These are phyloP conservation scores for Nasturtium officinale DNA, from an alignment of 345 rosid genomes.

Conservation along the genomic window DNA sequence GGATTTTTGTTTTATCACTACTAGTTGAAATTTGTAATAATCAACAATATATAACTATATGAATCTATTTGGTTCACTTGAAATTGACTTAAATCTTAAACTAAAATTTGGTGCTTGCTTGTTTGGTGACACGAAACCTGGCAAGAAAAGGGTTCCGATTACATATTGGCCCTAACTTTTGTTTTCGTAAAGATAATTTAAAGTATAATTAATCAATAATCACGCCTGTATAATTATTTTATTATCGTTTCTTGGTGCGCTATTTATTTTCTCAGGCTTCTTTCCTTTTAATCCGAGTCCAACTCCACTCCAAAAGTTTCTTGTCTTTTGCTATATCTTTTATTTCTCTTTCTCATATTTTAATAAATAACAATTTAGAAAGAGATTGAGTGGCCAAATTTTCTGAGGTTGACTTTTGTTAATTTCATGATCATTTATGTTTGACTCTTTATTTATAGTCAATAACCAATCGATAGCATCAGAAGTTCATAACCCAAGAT, in stretches of 20 bases:
- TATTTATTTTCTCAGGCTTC: constrained; percentile 37
- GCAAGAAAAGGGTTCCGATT: constrained; percentile 18
- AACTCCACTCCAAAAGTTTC: constrained; percentile 48
- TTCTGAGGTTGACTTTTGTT: constrained; percentile 42
- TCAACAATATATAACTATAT: background rate
- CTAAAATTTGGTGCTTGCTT: constrained; percentile 26
- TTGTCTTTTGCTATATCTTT: constrained; percentile 43
- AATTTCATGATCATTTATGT: constrained; percentile 37
- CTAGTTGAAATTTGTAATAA: background rate
- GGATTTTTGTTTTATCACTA: background rate
- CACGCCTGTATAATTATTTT: constrained; percentile 41
- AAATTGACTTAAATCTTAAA: constrained; percentile 10
- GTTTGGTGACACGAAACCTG: constrained; percentile 45
- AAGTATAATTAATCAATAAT: constrained; percentile 43
- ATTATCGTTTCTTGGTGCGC: constrained; percentile 42
- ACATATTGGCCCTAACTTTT: constrained; percentile 41
- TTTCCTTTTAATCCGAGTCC: constrained; percentile 44
- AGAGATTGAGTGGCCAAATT: constrained; percentile 40
- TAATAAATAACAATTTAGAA: constrained; percentile 22
- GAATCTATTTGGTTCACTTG: background rate
- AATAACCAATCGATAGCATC: constrained; percentile 38
- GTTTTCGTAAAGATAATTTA: constrained; percentile 31
- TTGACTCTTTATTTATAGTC: constrained; percentile 39
- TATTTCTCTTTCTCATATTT: constrained; percentile 22
- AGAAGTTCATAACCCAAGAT: constrained; percentile 4